A percentile compares a stretch with the other conserved stretches of the same genome.
Conservation (phyloP, 208 protist genomes). For the Porcisia deanei region DNA sequence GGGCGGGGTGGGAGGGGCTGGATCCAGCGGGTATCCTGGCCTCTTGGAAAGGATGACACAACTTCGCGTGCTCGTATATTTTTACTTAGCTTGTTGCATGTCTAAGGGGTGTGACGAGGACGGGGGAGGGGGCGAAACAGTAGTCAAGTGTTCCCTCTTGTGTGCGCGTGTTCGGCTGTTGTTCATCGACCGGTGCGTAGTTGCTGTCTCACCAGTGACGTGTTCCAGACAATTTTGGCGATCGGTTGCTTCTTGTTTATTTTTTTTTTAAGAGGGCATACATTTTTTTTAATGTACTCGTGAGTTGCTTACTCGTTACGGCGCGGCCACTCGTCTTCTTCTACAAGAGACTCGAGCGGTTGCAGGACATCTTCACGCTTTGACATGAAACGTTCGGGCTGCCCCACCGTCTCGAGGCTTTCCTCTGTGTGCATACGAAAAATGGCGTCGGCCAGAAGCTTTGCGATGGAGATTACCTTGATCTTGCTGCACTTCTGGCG, state of each 20-base stretch:
- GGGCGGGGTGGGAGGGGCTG: neutral
- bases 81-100: neutral
- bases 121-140: neutral
- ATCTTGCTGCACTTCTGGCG: conserved; percentile 77
- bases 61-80: neutral
- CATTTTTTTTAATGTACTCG: neutral
- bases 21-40: neutral
- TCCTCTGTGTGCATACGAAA: conserved; percentile 86
- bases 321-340: conserved; percentile 74
- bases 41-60: too few relatives aligned
- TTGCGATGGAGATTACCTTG: conserved; percentile 86
- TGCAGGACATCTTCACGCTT: conserved; percentile 74
- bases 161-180: neutral
- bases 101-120: neutral
- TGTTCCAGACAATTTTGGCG: neutral
- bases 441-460: conserved; percentile 89
- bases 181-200: neutral
- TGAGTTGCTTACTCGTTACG: conserved; percentile 13
- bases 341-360: conserved; percentile 78
- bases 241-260: neutral
- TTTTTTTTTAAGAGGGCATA: neutral
- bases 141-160: neutral
- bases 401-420: conserved; percentile 67
- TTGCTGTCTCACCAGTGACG: neutral
- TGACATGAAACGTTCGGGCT: conserved; percentile 28